Evolutionary conservation across 306 rosid genomes (phyloP), one percentile per base, ranked within the genome.

Genomic region (Gynostemma pentaphyllum): DNA sequence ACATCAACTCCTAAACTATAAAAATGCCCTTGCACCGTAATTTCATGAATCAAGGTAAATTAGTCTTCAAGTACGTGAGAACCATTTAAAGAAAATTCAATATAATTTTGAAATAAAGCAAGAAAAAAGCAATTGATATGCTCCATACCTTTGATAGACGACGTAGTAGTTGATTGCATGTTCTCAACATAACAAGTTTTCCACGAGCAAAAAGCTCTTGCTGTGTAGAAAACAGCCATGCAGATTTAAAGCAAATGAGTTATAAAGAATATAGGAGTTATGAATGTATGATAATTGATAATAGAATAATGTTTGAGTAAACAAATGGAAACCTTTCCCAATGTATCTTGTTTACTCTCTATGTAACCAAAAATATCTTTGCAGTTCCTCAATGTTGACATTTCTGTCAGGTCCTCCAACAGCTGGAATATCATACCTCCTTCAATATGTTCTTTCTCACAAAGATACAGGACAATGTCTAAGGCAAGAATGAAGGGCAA

Each of bases 151-250:
- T 92, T 67, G 98, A 92, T 41, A 92, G 80, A 37, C 96, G 88
- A n/a, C 96, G 96, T 68, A 92, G 98, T 52, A 92, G 91, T 74
- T 92, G 98, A 84, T 88, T 92, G 82, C 98, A 92, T 21, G 98
- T 92, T 71, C 96, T 88, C 76, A 92, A 75, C 98, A 92, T 92
- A 66, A 92, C 98, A 70, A 92, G 95, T 73, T 92, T 92, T 67
- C 98, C 96, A 39, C 98, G 88, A 28, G 96, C 96, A 74, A 92
- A 92, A 76, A 92, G 98, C 71, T 92, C 98, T 74, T 76, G 92
- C 98, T 91, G 87, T 61, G 68, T 32, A 70, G 53, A 69, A 70
- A 55, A 70, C 45, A 71, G 70, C 53, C 71, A 81, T 68, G 10
- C 6, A 26, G 13, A 60, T 52, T 37, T 7, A 30, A 23, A 37